Evolutionary conservation across 2,329 filamentous ascomycete genomes (phyloP).

Genomic region (Dendrostoma leiphaemia): DNA sequence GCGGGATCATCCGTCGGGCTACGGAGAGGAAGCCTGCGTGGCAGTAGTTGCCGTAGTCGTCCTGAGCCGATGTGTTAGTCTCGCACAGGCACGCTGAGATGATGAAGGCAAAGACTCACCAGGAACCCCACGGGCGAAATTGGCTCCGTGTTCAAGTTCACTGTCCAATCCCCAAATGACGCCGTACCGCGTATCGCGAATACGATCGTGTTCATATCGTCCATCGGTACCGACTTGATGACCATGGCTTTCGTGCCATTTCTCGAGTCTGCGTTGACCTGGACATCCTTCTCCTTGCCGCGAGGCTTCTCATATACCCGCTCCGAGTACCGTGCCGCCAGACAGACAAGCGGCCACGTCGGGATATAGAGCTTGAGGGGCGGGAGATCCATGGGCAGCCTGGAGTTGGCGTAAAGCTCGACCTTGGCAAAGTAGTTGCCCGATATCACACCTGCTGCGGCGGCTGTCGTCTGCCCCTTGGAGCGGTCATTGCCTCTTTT

Average conservation of each 20-base stretch:
- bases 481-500: conserved; percentile 30
- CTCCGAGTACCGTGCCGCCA: conserved; percentile 76
- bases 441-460: conserved; percentile 36
- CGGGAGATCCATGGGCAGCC: conserved; percentile 64
- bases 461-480: conserved; percentile 35
- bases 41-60: conserved; percentile 74
- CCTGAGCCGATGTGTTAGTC: conserved; percentile 33
- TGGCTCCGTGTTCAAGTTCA: conserved; percentile 73
- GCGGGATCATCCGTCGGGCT: conserved; percentile 70
- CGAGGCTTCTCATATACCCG: conserved; percentile 68
- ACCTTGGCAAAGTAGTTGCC: conserved; percentile 72
- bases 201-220: conserved; percentile 75
- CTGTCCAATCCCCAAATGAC: conserved; percentile 81
- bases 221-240: conserved; percentile 76
- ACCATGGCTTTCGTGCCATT: conserved; percentile 82
- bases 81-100: background rate
- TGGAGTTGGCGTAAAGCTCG: conserved; percentile 75
- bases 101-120: conserved; percentile 29
- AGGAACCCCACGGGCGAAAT: conserved; percentile 67
- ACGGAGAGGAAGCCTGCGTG: conserved; percentile 79
- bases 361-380: conserved; percentile 70
- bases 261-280: conserved; percentile 69
- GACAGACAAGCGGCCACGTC: conserved; percentile 73
- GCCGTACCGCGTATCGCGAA: conserved; percentile 81
- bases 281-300: conserved; percentile 63